These are phyloP conservation scores for Sclerotinia borealis DNA, from an alignment of 2,329 filamentous ascomycete genomes.

Conservation along the genomic window DNA sequence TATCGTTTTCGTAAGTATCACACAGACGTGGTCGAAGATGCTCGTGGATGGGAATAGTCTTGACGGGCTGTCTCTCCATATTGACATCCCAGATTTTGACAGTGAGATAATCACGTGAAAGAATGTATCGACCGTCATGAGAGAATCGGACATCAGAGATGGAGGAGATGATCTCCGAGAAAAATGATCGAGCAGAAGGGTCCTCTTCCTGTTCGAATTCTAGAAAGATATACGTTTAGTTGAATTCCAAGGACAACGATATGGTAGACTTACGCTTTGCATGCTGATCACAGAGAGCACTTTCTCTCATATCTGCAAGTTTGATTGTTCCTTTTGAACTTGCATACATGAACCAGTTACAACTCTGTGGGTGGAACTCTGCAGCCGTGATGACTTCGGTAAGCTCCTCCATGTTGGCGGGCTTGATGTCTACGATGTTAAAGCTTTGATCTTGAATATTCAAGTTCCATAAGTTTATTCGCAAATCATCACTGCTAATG, in stretches of 20 bases:
- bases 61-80: constrained; percentile 95
- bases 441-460: constrained; percentile 99
- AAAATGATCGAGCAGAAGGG: constrained; percentile 93
- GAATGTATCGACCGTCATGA: constrained; percentile 90
- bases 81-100: constrained; percentile 99
- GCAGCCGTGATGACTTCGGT: constrained; percentile 98
- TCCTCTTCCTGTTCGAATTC: constrained; percentile 99
- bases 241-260: background rate
- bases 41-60: constrained; percentile 98
- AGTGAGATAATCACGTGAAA: constrained; percentile 95
- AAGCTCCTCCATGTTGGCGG: constrained; percentile 98
- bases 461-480: constrained; percentile 98
- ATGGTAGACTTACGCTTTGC: constrained; percentile 64
- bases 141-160: constrained; percentile 99
- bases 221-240: constrained; percentile 36
- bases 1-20: constrained; percentile 98
- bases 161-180: constrained; percentile 98
- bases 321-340: constrained; percentile 99
- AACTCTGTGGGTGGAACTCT: constrained; percentile 93
- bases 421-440: constrained; percentile 99
- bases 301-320: constrained; percentile 96
- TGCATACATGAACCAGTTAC: constrained; percentile 99
- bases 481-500: constrained; percentile 95
- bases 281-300: constrained; percentile 91
- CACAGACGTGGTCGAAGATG: constrained; percentile 89